Evolutionary conservation across 352 stramenopile genomes (phyloP).

Genomic region (Plasmopara muralis): DNA sequence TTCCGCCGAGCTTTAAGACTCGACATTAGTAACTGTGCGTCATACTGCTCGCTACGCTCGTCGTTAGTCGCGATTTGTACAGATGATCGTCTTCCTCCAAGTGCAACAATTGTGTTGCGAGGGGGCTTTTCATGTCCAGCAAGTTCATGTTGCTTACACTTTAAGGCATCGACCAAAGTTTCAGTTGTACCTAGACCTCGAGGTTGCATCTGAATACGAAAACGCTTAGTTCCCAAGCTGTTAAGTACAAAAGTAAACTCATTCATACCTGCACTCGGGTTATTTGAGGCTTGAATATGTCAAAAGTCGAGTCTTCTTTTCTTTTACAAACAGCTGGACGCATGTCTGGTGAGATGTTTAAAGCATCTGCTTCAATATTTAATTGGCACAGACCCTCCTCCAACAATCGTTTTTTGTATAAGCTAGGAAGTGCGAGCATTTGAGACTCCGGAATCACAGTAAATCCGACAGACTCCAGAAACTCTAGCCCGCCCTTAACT

Average conservation of each 20-base stretch:
- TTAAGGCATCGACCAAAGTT: slow-evolving; percentile 66
- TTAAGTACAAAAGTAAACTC: not conserved
- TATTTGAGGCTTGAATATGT: slow-evolving; percentile 82
- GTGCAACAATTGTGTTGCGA: slow-evolving; percentile 55
- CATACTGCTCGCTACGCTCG: slow-evolving; percentile 35
- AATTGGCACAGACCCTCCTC: slow-evolving; percentile 52
- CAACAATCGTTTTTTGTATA: slow-evolving; percentile 26
- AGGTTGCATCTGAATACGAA: slow-evolving; percentile 56
- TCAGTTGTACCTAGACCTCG: slow-evolving; percentile 71
- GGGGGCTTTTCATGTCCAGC: slow-evolving; percentile 48
- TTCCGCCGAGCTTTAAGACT: slow-evolving; percentile 63
- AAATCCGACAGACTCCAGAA: slow-evolving; percentile 67
- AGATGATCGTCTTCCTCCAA: slow-evolving; percentile 17
- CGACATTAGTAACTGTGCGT: slow-evolving; percentile 63
- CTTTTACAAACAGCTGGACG: slow-evolving; percentile 44
- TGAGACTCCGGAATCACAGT: slow-evolving; percentile 37
- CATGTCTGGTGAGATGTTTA: slow-evolving; percentile 42
- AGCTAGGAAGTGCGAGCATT: slow-evolving; percentile 32
- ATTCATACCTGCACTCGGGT: slow-evolving; percentile 60
- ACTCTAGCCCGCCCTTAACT: slow-evolving; percentile 63
- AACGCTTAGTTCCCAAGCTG: slow-evolving; percentile 1
- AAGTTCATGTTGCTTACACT: slow-evolving; percentile 70
- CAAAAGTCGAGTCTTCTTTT: slow-evolving; percentile 41
- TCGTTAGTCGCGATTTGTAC: slow-evolving; percentile 10
- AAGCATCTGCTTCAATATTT: slow-evolving; percentile 69